Conservation (phyloP, 2,329 filamentous ascomycete genomes). For the Aspergillus sp. region DNA sequence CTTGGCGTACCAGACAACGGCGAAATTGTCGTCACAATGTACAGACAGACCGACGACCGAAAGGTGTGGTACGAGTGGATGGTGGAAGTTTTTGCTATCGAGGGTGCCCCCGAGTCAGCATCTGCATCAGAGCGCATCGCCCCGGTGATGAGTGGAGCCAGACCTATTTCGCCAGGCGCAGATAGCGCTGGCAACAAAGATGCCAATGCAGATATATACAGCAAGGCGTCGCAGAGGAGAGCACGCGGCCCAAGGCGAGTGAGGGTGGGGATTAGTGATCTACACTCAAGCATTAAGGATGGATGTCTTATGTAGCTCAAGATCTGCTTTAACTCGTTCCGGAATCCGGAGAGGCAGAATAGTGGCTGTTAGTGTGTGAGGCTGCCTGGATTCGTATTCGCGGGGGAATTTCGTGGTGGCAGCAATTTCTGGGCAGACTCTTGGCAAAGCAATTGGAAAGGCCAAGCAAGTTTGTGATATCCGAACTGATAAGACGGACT, state of each 20-base stretch:
- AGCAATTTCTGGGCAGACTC: neutral
- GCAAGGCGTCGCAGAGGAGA: slow-evolving; percentile 13
- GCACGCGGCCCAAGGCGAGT: slow-evolving; percentile 27
- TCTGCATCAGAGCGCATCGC: slow-evolving; percentile 15
- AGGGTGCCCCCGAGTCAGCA: slow-evolving; percentile 22
- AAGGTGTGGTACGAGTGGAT: slow-evolving; percentile 99
- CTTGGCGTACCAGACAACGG: slow-evolving; percentile 81
- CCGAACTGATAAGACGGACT: slow-evolving; percentile 3
- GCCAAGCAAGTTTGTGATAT: slow-evolving; percentile 1
- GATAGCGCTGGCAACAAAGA: slow-evolving; percentile 24
- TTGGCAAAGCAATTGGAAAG: neutral
- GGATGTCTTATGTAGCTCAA: slow-evolving; percentile 48
- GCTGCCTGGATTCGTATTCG: slow-evolving; percentile 4
- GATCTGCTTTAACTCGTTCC: slow-evolving; percentile 6
- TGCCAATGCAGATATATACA: slow-evolving; percentile 5
- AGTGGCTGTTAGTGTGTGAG: neutral
- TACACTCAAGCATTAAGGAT: slow-evolving; percentile 51
- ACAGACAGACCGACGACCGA: slow-evolving; percentile 89
- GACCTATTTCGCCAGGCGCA: slow-evolving; percentile 24
- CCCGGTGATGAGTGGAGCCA: slow-evolving; percentile 33
- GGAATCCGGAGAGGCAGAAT: neutral
- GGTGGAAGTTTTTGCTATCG: slow-evolving; percentile 71
- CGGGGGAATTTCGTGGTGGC: slow-evolving; percentile 1
- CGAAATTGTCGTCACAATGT: slow-evolving; percentile 89
- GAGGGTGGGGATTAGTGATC: slow-evolving; percentile 46